Evolutionary conservation across 1,284 basidiomycete species (phyloP).

Genomic region (Trametes sp.): DNA sequence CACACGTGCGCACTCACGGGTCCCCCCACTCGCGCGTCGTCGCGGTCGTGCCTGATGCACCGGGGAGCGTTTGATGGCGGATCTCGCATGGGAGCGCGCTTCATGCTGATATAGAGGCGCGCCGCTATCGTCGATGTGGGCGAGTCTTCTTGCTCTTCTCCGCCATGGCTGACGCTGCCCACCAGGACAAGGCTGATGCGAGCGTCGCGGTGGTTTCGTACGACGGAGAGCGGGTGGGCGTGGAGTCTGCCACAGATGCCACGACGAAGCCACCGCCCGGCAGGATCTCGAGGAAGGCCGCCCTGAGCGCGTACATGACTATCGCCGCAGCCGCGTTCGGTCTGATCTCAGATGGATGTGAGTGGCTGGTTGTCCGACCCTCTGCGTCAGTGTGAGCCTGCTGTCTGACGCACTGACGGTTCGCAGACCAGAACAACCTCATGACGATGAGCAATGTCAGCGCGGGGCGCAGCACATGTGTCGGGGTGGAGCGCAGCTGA

Average conservation of each 20-base stretch:
- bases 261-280: conserved; percentile 16
- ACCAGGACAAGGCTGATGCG: conserved; percentile 18
- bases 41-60: conserved; percentile 7
- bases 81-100: conserved; percentile 8
- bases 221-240: conserved; percentile 4
- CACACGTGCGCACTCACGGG: conserved; percentile 18
- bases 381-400: neutral
- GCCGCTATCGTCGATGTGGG: conserved; percentile 5
- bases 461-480: conserved; percentile 9
- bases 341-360: conserved; percentile 75
- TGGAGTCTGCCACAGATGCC: conserved; percentile 10
- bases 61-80: conserved; percentile 26
- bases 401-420: neutral
- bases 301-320: conserved; percentile 64
- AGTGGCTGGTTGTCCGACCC: conserved; percentile 31
- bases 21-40: conserved; percentile 6
- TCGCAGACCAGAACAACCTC: conserved; percentile 71
- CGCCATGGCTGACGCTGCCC: conserved; percentile 26
- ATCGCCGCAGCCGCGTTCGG: conserved; percentile 72
- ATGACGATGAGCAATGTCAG: conserved; percentile 71
- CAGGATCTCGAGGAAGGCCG: conserved; percentile 43
- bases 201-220: conserved; percentile 20
- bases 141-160: conserved; percentile 15
- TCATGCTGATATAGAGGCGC: conserved; percentile 2
- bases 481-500: conserved; percentile 5